Base-by-base conservation (phyloP, 2,329 filamentous ascomycete genomes). In the Parastagonospora nodorum region DNA sequence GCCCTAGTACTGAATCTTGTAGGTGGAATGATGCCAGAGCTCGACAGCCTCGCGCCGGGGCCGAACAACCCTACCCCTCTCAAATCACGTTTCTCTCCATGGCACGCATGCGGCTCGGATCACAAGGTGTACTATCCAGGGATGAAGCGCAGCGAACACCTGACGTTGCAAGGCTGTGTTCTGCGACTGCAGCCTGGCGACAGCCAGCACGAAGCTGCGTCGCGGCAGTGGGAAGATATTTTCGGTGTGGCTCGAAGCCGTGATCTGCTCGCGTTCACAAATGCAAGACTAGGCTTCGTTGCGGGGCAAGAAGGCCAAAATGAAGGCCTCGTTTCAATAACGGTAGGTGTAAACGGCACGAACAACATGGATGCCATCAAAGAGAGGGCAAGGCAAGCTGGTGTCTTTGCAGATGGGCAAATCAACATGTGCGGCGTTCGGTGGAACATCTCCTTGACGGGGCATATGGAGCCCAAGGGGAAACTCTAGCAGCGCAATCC, bases 1-100 rank as follows among this genome's bases (percentile, higher is more conserved):
- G 19, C 19, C 19, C 19, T 15, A 16, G 14, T 45, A 15, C 51
- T 57, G 35, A 50, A 30, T 8, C 10, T 9, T 11, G 14, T 33
- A 75, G 73, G 75, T 12, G 74, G 75, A 31, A 70, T 77, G 61
- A 77, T 77, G 65, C 74, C 74, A 3, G 75, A 78, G 57, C 68
- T 78, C 16, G 75, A 78, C 55, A 75, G 74, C 16, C 75, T 77
- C 42, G 39, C 54, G 6, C 54, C 68, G 1, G 66, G 61, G 12
- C 48, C 64, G 2, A 55, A 60, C 15, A 76, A 77, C 43, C 71
- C 73, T 1, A 68, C 63, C n/a, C 76, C 76, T 0, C 50, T 79
- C 2, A 55, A 57, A 33, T 60, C 69, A 5, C 63, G 63, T 2
- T 77, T 77, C 60, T 75, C 74, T 8, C 76, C 74, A 1, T 80